Base-by-base conservation (phyloP, 257 asterid species). In the Fraxinus anomala region DNA sequence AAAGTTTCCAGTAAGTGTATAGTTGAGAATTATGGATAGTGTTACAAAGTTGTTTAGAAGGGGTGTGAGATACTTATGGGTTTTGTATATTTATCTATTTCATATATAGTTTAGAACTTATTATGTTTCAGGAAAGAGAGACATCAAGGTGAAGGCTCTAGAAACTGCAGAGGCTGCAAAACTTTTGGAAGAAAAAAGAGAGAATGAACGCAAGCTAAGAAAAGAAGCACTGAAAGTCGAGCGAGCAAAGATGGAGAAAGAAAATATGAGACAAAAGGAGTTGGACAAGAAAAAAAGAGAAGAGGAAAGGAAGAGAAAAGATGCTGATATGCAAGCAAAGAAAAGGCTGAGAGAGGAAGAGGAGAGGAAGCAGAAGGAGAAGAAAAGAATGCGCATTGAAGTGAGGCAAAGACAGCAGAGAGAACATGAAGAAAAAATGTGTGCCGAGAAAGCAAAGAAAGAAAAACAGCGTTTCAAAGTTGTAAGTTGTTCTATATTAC, bases 121-220 rank as follows among this genome's bases (percentile, higher is more conserved):
- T 74, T 80, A 51, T 77, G 71, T 78, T 86, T 77, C 82, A 96
- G 99, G 94, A 73, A 96, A 93, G 89, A 87, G 91, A 84, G 97
- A 93, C n/a, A 85, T 96, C 80, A 96, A 92, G 86, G 97, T 96
- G 83, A 96, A 92, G 86, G 92, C 99, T 76, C 89, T 96, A 83
- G 97, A 88, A 89, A 92, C 90, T 83, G 99, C 99, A 70, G 97
- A 93, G 86, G 96, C 96, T 80, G 96, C 95, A 82, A 96, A 91
- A 73, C 97, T 94, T 74, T 73, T 89, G 77, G 94, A 85, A 84
- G 94, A 89, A 82, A 89, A 89, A 82, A 92, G 61, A 80, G 91
- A 80, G 79, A 88, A 88, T 72, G 97, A 92, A 63, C 97, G 99
- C 70, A 83, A 91, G 86, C 54, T 80, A 87, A 92, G 86, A 83